phyloP scores from a whole-genome alignment of 441 rosid genomes.

The Kokia cookei region DNA sequence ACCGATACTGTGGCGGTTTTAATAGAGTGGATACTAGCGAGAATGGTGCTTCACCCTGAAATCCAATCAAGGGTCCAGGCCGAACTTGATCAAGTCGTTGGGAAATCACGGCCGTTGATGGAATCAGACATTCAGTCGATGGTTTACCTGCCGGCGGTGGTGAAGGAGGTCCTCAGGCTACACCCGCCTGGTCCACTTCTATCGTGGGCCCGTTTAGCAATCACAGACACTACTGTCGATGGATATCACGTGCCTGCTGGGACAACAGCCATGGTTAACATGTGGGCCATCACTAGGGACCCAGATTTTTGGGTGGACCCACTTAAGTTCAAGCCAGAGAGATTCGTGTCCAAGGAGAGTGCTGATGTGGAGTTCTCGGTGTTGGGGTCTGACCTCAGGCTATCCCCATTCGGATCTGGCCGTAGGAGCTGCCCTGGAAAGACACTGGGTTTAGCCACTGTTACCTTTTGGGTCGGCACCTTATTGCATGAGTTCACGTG shows the following conservation, averaged over 20 bases:
- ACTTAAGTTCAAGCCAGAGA: constrained; percentile 36
- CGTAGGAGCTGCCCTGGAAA: constrained; percentile 56
- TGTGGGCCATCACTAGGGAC: constrained; percentile 69
- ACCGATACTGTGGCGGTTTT: constrained; percentile 51
- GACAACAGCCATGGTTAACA: constrained; percentile 63
- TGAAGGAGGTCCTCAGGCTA: constrained; percentile 51
- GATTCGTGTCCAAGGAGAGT: constrained; percentile 23
- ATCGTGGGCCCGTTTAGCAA: constrained; percentile 61
- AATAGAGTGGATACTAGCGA: constrained; percentile 62
- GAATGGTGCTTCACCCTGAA: constrained; percentile 53
- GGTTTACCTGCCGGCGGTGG: constrained; percentile 37
- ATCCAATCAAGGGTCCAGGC: constrained; percentile 44
- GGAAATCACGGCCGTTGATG: constrained; percentile 33
- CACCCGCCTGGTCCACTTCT: constrained; percentile 69
- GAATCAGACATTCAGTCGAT: constrained; percentile 29
- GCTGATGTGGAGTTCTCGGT: constrained; percentile 33
- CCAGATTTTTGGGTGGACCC: constrained; percentile 44
- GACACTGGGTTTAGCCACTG: constrained; percentile 45
- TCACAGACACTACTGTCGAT: constrained; percentile 34
- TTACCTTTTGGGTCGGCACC: constrained; percentile 37
- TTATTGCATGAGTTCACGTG: constrained; percentile 50
- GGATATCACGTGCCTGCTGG: constrained; percentile 43
- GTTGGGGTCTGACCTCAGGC: constrained; percentile 43
- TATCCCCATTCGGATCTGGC: constrained; percentile 68
- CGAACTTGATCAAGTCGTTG: constrained; percentile 44